phyloP scores from a whole-genome alignment of 495 filamentous ascomycete species.

The Sabuloglossum arenarium region DNA sequence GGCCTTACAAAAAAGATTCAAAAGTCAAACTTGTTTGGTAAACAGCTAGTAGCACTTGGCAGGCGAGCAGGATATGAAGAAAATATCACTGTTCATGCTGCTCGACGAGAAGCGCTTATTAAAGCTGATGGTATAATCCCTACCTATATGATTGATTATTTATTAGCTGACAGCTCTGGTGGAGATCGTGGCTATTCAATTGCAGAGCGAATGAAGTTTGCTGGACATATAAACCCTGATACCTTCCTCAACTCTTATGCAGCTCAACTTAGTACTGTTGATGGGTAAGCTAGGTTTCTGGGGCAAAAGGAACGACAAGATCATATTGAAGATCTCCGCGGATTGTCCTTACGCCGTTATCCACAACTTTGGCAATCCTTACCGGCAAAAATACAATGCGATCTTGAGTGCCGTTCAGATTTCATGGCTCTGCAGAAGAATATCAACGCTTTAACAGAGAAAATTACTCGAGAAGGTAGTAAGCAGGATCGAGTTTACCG shows the following conservation, averaged over 20 bases:
- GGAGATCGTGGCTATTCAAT: not conserved
- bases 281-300: constrained; percentile 6
- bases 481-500: not conserved
- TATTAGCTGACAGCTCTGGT: not conserved
- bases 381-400: not conserved
- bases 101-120: not conserved
- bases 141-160: not conserved
- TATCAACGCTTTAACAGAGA: not conserved
- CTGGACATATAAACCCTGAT: not conserved
- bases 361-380: constrained; percentile 5
- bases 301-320: constrained; percentile 7
- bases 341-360: constrained; percentile 5
- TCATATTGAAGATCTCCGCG: constrained; percentile 7
- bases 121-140: constrained; percentile 1
- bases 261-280: not conserved
- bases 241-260: not conserved
- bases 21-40: constrained; percentile 8
- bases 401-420: not conserved
- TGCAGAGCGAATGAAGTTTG: constrained; percentile 1
- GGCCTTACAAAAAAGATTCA: constrained; percentile 9
- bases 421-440: not conserved
- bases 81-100: constrained; percentile 4
- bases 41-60: constrained; percentile 3
- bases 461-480: not conserved
- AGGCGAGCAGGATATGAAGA: constrained; percentile 7